Percentiles rank a stretch among this genome's conserved stretches.
Evolutionary conservation across 768 basidiomycete genomes (phyloP).

Genomic region (Gloeophyllum trabeum): DNA sequence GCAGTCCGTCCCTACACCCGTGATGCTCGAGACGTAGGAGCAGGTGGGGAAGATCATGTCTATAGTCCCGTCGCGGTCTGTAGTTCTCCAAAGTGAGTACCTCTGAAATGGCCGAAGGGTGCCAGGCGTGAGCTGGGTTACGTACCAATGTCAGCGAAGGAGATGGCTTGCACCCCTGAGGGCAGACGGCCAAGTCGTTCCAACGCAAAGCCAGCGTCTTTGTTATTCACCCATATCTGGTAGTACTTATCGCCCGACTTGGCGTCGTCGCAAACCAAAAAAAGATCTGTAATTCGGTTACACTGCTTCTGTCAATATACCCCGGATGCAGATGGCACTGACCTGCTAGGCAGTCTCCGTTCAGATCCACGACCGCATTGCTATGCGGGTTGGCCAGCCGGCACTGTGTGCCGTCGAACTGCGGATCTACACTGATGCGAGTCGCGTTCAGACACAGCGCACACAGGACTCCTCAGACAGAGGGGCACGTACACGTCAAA

Average conservation of each 20-base stretch:
- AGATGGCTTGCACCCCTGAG: constrained; percentile 60
- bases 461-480: too few species aligned
- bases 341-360: constrained; percentile 96
- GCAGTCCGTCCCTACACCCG: constrained; percentile 69
- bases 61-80: constrained; percentile 92
- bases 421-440: constrained; percentile 39
- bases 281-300: constrained; percentile 47
- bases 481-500: constrained; percentile 52
- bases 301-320: background rate
- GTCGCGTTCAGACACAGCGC: too few species aligned
- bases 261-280: constrained; percentile 74
- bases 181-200: constrained; percentile 64
- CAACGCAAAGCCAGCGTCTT: constrained; percentile 61
- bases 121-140: constrained; percentile 2
- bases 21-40: constrained; percentile 47
- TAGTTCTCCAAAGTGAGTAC: constrained; percentile 2
- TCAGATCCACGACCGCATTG: constrained; percentile 87
- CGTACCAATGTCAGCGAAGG: constrained; percentile 87
- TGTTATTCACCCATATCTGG: constrained; percentile 91
- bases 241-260: constrained; percentile 42
- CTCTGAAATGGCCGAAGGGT: constrained; percentile 1
- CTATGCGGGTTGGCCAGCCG: constrained; percentile 81
- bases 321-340: too few species aligned
- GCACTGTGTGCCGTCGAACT: constrained; percentile 58
- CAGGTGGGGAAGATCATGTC: constrained; percentile 93